Percentiles rank a stretch among this genome's conserved stretches.
Evolutionary conservation across 208 protist genomes (phyloP).

Genomic region (Vickermania ingenoplastis): DNA sequence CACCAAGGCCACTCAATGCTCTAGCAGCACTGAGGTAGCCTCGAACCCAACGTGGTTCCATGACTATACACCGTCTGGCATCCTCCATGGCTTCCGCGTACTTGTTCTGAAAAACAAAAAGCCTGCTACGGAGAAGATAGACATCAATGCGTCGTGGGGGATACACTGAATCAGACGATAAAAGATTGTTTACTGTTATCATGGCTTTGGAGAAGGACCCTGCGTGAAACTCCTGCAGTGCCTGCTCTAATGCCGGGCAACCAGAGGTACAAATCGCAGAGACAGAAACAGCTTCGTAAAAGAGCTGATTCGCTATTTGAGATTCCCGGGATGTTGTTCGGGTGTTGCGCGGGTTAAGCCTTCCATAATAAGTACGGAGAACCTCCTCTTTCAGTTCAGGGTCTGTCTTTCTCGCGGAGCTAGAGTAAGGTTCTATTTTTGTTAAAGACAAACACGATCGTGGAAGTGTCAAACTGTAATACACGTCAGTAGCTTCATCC

Average conservation of each 20-base stretch:
- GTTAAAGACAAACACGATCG: slow-evolving; percentile 49
- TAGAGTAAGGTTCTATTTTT: slow-evolving; percentile 48
- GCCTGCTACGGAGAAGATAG: slow-evolving; percentile 45
- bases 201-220: slow-evolving; percentile 10
- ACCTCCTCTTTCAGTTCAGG: slow-evolving; percentile 14
- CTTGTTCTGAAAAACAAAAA: slow-evolving; percentile 45
- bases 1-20: slow-evolving; percentile 39
- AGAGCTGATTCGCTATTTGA: slow-evolving; percentile 10
- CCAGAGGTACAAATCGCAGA: slow-evolving; percentile 1
- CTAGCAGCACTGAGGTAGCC: slow-evolving; percentile 54
- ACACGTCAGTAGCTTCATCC: slow-evolving; percentile 15
- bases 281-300: slow-evolving; percentile 19
- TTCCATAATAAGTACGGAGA: slow-evolving; percentile 29
- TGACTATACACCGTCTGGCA: slow-evolving; percentile 24
- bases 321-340: slow-evolving; percentile 1
- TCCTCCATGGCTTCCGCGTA: slow-evolving; percentile 40
- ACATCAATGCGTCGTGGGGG: slow-evolving; percentile 19
- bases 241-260: not conserved
- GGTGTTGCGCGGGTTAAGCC: slow-evolving; percentile 24
- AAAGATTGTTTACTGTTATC: slow-evolving; percentile 7
- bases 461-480: slow-evolving; percentile 44
- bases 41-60: slow-evolving; percentile 55
- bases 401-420: slow-evolving; percentile 5
- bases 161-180: not conserved
- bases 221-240: slow-evolving; percentile 6